These are phyloP conservation scores for Hypocreales sp. DNA, from an alignment of 2,329 filamentous ascomycete species.

Conservation along the genomic window DNA sequence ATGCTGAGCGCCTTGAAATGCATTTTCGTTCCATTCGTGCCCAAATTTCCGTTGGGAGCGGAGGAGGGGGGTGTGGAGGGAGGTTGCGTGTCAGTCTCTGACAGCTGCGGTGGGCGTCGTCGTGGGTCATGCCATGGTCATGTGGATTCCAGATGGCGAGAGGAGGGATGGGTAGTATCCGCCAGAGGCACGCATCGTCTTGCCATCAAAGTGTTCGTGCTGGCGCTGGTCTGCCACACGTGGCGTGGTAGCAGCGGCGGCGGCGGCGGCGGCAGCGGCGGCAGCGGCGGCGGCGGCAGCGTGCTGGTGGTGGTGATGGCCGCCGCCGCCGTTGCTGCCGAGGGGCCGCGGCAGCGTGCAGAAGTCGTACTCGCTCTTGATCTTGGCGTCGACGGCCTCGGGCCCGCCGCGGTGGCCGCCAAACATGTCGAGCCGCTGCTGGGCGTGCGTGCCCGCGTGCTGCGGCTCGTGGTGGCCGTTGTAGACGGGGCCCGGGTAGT, in stretches of 20 bases:
- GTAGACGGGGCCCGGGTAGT: slow-evolving; percentile 36
- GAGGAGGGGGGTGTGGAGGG: no score
- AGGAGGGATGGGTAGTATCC: slow-evolving; percentile 38
- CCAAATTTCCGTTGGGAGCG: no score
- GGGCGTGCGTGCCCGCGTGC: not conserved
- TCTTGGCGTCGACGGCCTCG: slow-evolving; percentile 20
- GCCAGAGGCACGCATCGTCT: slow-evolving; percentile 29
- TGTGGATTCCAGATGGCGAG: slow-evolving; percentile 30
- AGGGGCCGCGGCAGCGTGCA: slow-evolving; percentile 28
- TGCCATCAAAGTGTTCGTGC: slow-evolving; percentile 36
- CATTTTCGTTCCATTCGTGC: no score
- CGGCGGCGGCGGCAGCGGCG: slow-evolving; percentile 13
- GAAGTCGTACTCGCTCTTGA: slow-evolving; percentile 34
- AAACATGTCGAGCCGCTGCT: slow-evolving; percentile 39
- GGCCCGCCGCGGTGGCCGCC: slow-evolving; percentile 19
- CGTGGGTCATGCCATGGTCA: slow-evolving; percentile 21
- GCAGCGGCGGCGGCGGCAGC: not conserved
- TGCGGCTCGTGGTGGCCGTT: slow-evolving; percentile 25
- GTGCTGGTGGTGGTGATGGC: not conserved
- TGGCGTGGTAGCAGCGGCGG: slow-evolving; percentile 2
- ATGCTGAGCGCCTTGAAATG: slow-evolving; percentile 2
- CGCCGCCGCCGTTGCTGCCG: slow-evolving; percentile 9
- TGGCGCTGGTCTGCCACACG: slow-evolving; percentile 19
- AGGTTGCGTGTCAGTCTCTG: no score
- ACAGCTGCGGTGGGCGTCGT: no score